These are phyloP conservation scores for Epicoccum sorghinum DNA, from an alignment of 2,329 filamentous ascomycete genomes.

Conservation along the genomic window DNA sequence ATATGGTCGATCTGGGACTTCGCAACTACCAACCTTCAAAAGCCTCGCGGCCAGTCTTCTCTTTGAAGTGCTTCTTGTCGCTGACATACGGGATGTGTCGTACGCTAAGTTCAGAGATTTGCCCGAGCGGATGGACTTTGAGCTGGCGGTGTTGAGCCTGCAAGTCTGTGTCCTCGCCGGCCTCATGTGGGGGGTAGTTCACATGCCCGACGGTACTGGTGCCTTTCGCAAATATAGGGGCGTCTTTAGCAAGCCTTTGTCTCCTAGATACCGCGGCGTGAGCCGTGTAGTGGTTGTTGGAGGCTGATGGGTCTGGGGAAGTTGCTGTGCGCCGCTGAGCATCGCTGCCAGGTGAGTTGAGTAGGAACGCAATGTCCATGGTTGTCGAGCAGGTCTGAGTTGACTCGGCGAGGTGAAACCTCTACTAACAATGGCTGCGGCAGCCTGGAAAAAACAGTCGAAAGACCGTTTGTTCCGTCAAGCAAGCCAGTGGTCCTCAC, in stretches of 20 bases:
- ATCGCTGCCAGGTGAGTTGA: slow-evolving; percentile 44
- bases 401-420: slow-evolving; percentile 15
- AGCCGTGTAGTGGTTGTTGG: slow-evolving; percentile 11
- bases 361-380: slow-evolving; percentile 51
- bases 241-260: slow-evolving; percentile 70
- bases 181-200: slow-evolving; percentile 77
- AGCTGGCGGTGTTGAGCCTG: slow-evolving; percentile 66
- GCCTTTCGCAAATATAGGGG: slow-evolving; percentile 66
- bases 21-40: slow-evolving; percentile 73
- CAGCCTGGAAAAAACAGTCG: slow-evolving; percentile 25
- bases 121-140: slow-evolving; percentile 68
- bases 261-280: slow-evolving; percentile 31
- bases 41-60: slow-evolving; percentile 84
- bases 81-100: slow-evolving; percentile 91
- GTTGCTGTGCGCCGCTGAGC: not conserved
- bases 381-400: not conserved
- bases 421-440: not conserved
- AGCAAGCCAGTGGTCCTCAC: slow-evolving; percentile 27
- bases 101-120: slow-evolving; percentile 56
- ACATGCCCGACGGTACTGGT: slow-evolving; percentile 67
- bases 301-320: slow-evolving; percentile 14
- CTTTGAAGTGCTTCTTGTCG: slow-evolving; percentile 86
- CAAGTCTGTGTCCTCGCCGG: slow-evolving; percentile 59
- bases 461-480: slow-evolving; percentile 36
- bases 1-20: not conserved